Conservation (phyloP, 1,284 basidiomycete genomes). For the Tilletia caries region DNA sequence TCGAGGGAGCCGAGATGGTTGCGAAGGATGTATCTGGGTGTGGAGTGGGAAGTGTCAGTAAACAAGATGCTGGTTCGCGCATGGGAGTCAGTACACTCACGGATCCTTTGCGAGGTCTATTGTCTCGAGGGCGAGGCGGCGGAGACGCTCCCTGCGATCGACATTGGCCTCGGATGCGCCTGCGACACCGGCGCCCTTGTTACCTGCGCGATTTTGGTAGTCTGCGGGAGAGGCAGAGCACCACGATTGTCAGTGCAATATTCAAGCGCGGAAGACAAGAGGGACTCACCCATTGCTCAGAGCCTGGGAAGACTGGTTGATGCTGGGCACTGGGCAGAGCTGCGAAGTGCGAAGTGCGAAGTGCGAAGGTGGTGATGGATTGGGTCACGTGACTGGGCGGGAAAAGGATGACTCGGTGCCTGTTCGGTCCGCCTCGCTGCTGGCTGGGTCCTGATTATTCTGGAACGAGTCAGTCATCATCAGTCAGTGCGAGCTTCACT, state of each 20-base stretch:
- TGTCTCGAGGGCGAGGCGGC: constrained; percentile 69
- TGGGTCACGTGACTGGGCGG: too few species aligned
- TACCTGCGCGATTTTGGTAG: constrained; percentile 53
- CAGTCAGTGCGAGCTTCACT: too few species aligned
- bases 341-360: too few species aligned
- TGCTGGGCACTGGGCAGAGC: too few species aligned
- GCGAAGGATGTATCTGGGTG: constrained; percentile 83
- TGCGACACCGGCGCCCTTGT: constrained; percentile 57
- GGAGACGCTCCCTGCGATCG: constrained; percentile 85
- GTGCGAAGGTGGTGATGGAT: too few species aligned
- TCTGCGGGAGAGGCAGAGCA: constrained; percentile 23
- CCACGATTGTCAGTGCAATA: not conserved
- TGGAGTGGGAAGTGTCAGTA: too few species aligned
- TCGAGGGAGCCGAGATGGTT: constrained; percentile 96
- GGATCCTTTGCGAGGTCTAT: constrained; percentile 41
- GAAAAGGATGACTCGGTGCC: too few species aligned
- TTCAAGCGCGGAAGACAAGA: not conserved
- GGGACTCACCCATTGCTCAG: not conserved
- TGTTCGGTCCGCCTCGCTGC: too few species aligned
- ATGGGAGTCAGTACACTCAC: constrained; percentile 4
- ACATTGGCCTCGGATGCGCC: constrained; percentile 90
- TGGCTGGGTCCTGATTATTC: too few species aligned
- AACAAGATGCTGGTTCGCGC: too few species aligned
- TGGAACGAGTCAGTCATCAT: too few species aligned
- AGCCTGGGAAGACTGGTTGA: too few species aligned